phyloP scores from a whole-genome alignment of 1,139 yeast species.

The Yamadazyma membranifaciens region DNA sequence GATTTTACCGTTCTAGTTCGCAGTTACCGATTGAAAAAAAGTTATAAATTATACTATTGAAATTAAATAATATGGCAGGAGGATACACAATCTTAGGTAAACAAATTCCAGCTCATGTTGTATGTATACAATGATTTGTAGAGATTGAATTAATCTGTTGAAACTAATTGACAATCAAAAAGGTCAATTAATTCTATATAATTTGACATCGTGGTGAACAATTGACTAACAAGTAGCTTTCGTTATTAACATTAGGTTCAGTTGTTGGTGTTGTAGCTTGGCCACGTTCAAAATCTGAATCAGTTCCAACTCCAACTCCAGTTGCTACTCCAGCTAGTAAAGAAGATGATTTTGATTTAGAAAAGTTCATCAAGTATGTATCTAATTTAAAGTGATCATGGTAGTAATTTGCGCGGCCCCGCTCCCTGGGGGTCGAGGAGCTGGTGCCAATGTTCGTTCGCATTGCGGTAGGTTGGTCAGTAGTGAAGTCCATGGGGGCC shows the following conservation, averaged over 20 bases:
- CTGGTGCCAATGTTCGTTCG: no score
- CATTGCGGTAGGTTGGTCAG: no score
- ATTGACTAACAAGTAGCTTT: constrained; percentile 32
- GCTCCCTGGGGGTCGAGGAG: no score
- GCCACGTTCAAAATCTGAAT: constrained; percentile 33
- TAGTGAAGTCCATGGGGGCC: no score
- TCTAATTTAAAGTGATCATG: background rate
- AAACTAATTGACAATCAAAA: background rate
- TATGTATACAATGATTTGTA: constrained; percentile 29
- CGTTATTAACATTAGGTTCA: constrained; percentile 46
- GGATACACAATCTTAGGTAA: constrained; percentile 63
- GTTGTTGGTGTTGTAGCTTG: constrained; percentile 31
- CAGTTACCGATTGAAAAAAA: constrained; percentile 1
- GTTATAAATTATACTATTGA: no score
- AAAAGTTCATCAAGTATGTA: constrained; percentile 57
- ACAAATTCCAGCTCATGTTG: constrained; percentile 63
- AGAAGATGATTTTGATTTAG: constrained; percentile 61
- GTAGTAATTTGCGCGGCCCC: no score
- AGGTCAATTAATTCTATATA: background rate
- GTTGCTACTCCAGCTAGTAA: constrained; percentile 31
- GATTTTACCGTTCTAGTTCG: background rate
- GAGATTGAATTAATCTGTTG: background rate
- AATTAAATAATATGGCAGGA: constrained; percentile 46
- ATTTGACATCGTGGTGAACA: no score
- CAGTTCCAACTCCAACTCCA: constrained; percentile 24